Conservation (phyloP, 2,329 filamentous ascomycete species). For the Colletotrichum brevisporum region DNA sequence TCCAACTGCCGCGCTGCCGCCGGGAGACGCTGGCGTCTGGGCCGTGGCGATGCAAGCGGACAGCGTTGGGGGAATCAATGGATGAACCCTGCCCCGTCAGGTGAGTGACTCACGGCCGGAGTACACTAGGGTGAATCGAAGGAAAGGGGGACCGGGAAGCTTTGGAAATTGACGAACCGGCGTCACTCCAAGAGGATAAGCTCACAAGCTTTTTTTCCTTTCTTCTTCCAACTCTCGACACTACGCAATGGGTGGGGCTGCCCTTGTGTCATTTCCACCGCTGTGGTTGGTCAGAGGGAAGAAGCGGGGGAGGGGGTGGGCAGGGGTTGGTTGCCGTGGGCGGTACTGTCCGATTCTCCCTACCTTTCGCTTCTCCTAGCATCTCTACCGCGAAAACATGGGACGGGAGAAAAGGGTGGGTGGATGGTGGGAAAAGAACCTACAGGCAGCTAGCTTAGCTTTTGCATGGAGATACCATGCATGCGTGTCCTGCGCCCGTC, state of each 20-base stretch:
- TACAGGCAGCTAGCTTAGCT: neutral
- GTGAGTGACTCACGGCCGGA: neutral
- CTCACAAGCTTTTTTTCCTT: slow-evolving; percentile 14
- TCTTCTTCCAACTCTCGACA: neutral
- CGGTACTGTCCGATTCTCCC: neutral
- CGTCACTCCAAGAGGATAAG: slow-evolving; percentile 13
- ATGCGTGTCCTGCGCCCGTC: slow-evolving; percentile 30
- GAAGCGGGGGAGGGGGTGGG: slow-evolving; percentile 10
- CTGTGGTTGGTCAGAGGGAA: neutral
- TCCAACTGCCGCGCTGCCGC: neutral
- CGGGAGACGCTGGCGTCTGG: neutral
- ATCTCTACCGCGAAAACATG: neutral
- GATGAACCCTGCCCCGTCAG: neutral
- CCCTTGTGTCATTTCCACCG: neutral
- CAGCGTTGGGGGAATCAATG: neutral
- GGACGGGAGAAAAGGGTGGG: slow-evolving; percentile 1
- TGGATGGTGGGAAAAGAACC: neutral
- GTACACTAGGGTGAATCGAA: no score
- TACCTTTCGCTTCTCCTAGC: neutral
- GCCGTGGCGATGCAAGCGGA: neutral
- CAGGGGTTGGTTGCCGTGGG: neutral
- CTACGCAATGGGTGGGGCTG: slow-evolving; percentile 25
- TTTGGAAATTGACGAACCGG: slow-evolving; percentile 12
- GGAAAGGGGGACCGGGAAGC: neutral
- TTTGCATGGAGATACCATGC: slow-evolving; percentile 21